Evolutionary conservation across 2,329 filamentous ascomycete species (phyloP), one percentile per base, ranked within the genome.

Genomic region (Paecilomyces niveus): DNA sequence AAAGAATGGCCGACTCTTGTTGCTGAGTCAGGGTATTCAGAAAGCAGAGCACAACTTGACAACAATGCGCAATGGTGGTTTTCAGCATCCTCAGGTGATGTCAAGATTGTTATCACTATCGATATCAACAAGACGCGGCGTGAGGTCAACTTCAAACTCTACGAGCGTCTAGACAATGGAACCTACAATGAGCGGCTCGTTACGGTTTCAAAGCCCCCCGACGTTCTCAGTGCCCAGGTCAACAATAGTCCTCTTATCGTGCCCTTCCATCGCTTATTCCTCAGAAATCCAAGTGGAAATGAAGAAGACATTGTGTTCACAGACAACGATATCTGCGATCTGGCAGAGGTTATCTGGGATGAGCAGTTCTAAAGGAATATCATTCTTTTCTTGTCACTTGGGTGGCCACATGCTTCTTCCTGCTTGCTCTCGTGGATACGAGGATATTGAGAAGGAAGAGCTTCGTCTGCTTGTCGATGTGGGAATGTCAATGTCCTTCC

Each of bases 351-450:
- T 13, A 7, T 45, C 11, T 45, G 35, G 35, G n/a, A 13, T 45
- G 22, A 57, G 60, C 3, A 63, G 72, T 26, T 26, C 5, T 5
- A 26, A 5, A 3, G 5, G 24, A 5, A 26, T n/a, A n/a, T n/a
- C n/a, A n/a, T n/a, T n/a, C 5, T n/a, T 72, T 71, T 54, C 35
- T 72, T 11, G 53, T 67, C 45, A 59, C 68, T 13, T 72, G 69
- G 26, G 49, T 69, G 1, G 54, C 67, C 8, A 59, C 66, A 2
- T 55, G 76, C 33, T 68, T 79, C 29, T 66, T 69, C 0, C 68
- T 81, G 0, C 21, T 70, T 26, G 57, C 65, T 22, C 65, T 68
- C 3, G 60, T n/a, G 65, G 66, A 15, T 57, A 67, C 29, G 55
- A 59, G 3, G 64, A 64, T 32, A 63, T 72, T 1, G 65, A 63